Evolutionary conservation across 371 early-diverging fungal genomes (phyloP).

Genomic region (Mortierella sp.): DNA sequence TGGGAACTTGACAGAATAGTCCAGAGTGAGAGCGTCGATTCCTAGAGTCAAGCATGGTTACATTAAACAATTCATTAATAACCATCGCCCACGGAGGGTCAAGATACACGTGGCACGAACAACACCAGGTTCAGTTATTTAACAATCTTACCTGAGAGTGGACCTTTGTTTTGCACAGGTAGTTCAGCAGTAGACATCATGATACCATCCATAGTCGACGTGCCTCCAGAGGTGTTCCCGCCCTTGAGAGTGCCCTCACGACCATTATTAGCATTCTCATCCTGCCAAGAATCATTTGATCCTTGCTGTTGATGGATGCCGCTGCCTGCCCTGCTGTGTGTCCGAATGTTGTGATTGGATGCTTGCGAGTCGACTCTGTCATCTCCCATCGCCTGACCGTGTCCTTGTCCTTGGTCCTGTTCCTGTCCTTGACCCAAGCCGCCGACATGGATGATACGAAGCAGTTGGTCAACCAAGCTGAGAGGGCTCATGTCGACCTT

Average conservation of each 20-base stretch:
- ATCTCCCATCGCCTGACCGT: background rate
- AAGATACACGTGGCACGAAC: background rate
- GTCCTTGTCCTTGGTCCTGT: constrained; percentile 20
- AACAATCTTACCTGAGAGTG: constrained; percentile 18
- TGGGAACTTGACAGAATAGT: constrained; percentile 88
- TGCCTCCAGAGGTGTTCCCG: background rate
- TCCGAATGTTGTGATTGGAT: constrained; percentile 14
- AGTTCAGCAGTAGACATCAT: constrained; percentile 17
- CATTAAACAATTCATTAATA: background rate
- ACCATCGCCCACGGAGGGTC: too few species aligned
- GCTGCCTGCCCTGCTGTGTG: constrained; percentile 41
- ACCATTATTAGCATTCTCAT: constrained; percentile 14
- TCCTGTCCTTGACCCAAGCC: constrained; percentile 17
- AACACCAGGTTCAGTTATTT: background rate
- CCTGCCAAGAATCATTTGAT: constrained; percentile 38
- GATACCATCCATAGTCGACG: constrained; percentile 38
- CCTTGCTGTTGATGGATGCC: constrained; percentile 16
- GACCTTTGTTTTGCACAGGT: constrained; percentile 21
- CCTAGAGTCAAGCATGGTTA: constrained; percentile 60
- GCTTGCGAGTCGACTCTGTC: constrained; percentile 30
- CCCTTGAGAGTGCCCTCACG: background rate
- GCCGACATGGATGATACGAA: constrained; percentile 70
- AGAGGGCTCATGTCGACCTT: constrained; percentile 75
- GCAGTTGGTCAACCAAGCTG: constrained; percentile 78
- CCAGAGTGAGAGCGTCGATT: constrained; percentile 82